Base-by-base conservation (phyloP, 192 early-diverging fungal genomes). In the Mortierella antarctica region DNA sequence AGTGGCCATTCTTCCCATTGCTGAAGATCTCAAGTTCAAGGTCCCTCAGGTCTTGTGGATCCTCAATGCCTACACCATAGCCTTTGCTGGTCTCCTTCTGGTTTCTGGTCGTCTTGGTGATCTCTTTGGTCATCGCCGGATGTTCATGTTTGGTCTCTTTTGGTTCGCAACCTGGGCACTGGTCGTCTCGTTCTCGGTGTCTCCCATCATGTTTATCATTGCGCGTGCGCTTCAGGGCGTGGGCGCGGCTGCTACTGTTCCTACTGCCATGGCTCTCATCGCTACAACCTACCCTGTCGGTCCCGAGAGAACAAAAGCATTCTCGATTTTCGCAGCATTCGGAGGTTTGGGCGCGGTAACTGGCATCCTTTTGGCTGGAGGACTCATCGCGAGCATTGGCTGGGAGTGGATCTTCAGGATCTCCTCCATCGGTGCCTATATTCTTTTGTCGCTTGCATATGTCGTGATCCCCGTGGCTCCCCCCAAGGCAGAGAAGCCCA, bases 331-430 rank as follows among this genome's bases (percentile, higher is more conserved):
- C 64, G 73, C 63, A 8, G 73, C 73, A 0, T 83, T 75, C 65
- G 82, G 73, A 2, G 67, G 69, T 0, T n/a, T 83, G 12, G 82
- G 82, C 6, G 73, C 65, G 41, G 44, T 70, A 5, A 39, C 63
- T 59, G 82, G 82, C 18, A 55, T 76, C 42, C 41, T 83, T 0
- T 21, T 83, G 50, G 82, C 73, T 5, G 82, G 82, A 21, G 73
- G 73, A 20, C 46, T 77, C 23, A 65, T 83, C 39, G 42, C 73
- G 2, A 77, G 69, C 62, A 72, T 77, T 23, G 82, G 82, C 11
- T 83, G 82, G 82, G 39, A 23, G 23, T 83, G 82, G 82, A 83
- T 83, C 57, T 83, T 83, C 50, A 50, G 70, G 9, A 47, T 76
- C 13, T 83, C 82, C 2, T 57, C 73, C 48, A 77, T 83, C 12